Conservation (phyloP, 345 rosid species). For the Murraya paniculata region DNA sequence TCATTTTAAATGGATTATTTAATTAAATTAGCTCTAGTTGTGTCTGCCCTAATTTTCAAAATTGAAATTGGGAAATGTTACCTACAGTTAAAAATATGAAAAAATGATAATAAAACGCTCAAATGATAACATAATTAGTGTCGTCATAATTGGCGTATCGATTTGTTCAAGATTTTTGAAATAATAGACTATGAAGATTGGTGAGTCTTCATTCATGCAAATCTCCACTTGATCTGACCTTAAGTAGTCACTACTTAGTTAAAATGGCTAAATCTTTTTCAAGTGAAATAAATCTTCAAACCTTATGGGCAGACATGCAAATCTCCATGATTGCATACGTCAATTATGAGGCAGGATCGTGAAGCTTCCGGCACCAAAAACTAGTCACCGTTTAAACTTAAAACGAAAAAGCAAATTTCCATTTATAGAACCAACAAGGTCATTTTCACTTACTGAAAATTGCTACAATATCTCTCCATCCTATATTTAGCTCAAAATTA, state of each 20-base stretch:
- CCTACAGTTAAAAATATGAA: not conserved
- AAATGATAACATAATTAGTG: no score
- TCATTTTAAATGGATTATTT: no score
- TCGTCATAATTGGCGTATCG: no score
- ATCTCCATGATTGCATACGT: not conserved
- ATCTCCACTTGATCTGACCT: not conserved
- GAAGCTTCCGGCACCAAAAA: conserved; percentile 11
- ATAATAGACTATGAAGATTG: no score
- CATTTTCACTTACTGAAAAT: not conserved
- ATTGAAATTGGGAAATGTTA: not conserved
- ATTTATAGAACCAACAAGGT: not conserved
- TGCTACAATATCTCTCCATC: not conserved
- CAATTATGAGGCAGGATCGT: not conserved
- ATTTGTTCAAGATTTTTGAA: no score
- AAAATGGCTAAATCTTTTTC: not conserved
- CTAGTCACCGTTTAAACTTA: not conserved
- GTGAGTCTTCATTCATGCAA: no score
- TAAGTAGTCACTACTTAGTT: not conserved
- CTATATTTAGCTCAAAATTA: not conserved
- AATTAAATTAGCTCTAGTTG: no score
- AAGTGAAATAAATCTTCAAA: not conserved
- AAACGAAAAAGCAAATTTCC: not conserved
- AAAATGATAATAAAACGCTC: not conserved
- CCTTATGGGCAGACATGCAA: not conserved
- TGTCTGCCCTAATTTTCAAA: not conserved